Evolutionary conservation across 768 basidiomycete genomes (phyloP).

Genomic region (Auriscalpium orientale): DNA sequence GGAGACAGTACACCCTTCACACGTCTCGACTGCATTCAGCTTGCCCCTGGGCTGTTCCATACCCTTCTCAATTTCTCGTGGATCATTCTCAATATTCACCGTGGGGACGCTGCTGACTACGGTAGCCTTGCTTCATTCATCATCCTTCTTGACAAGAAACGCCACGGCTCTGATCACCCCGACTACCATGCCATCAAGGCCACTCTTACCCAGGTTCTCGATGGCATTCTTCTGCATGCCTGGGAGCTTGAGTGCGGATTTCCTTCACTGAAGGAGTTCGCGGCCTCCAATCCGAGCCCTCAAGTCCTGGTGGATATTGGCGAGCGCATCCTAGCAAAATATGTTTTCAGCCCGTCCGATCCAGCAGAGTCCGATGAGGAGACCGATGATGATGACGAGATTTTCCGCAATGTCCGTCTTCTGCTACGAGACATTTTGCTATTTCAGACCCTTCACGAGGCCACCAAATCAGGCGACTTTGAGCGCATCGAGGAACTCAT

Average conservation of each 20-base stretch:
- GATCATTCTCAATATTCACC: neutral
- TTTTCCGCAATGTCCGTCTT: no score
- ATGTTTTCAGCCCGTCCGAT: no score
- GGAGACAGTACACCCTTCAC: neutral
- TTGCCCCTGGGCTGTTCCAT: neutral
- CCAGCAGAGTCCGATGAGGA: no score
- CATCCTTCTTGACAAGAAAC: neutral
- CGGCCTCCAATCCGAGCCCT: neutral
- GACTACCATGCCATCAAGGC: neutral
- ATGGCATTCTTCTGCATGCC: neutral
- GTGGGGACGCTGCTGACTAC: neutral
- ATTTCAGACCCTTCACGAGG: no score
- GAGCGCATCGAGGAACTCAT: no score
- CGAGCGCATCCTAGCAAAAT: no score
- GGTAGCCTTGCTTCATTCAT: neutral
- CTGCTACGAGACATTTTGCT: no score
- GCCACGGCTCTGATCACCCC: neutral
- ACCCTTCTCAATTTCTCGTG: neutral
- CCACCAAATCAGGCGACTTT: no score
- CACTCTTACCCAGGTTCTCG: neutral
- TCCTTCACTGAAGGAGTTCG: neutral
- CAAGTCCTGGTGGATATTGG: no score
- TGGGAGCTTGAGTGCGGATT: neutral
- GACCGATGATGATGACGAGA: no score
- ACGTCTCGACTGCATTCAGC: neutral